These are phyloP conservation scores for Beauveria varroae DNA, from an alignment of 2,329 filamentous ascomycete genomes.

Conservation along the genomic window DNA sequence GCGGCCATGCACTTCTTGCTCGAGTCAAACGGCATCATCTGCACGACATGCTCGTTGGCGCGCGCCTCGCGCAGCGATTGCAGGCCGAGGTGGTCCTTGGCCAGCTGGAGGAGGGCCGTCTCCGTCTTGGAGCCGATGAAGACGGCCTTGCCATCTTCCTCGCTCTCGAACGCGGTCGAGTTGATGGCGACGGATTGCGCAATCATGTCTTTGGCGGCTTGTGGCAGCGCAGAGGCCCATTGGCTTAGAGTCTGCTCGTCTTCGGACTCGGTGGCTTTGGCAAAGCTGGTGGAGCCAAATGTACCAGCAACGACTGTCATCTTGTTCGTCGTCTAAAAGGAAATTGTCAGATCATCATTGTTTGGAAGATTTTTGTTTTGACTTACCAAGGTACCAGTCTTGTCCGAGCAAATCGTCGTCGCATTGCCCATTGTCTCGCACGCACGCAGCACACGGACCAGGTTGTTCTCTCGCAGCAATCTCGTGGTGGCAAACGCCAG, in stretches of 20 bases:
- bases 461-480: slow-evolving; percentile 64
- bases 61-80: slow-evolving; percentile 37
- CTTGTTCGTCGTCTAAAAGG: slow-evolving; percentile 48
- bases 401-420: slow-evolving; percentile 68
- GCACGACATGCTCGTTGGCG: slow-evolving; percentile 37
- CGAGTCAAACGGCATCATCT: slow-evolving; percentile 49
- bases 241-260: slow-evolving; percentile 13
- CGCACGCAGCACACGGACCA: slow-evolving; percentile 58
- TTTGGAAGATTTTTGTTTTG: background rate
- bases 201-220: slow-evolving; percentile 26
- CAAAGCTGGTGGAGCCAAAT: slow-evolving; percentile 40
- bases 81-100: slow-evolving; percentile 43
- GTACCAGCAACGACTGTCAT: slow-evolving; percentile 69
- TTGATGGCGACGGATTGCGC: slow-evolving; percentile 45
- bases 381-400: slow-evolving; percentile 27
- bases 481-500: slow-evolving; percentile 62
- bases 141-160: slow-evolving; percentile 33
- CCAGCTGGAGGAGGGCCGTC: slow-evolving; percentile 44
- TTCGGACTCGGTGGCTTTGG: slow-evolving; percentile 20
- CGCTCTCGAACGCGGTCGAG: slow-evolving; percentile 49
- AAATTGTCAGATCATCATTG: background rate
- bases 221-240: slow-evolving; percentile 16
- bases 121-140: slow-evolving; percentile 52
- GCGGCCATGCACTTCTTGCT: slow-evolving; percentile 49
- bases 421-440: slow-evolving; percentile 69